Conservation (phyloP, 2,329 filamentous ascomycete species). For the Stagonosporopsis rhizophila region DNA sequence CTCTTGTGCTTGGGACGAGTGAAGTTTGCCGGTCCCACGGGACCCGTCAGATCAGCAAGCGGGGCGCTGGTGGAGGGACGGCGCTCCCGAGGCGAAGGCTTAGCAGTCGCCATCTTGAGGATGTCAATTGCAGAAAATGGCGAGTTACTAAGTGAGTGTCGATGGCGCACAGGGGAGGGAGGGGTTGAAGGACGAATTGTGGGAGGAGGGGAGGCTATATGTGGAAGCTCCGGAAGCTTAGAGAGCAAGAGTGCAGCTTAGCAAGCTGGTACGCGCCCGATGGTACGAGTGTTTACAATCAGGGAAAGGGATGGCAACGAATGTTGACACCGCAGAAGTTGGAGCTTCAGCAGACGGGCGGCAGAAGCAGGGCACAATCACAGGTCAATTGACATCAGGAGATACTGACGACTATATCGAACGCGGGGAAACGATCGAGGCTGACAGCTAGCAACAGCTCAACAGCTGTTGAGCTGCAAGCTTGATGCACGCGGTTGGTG, state of each 20-base stretch:
- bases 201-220: slow-evolving; percentile 12
- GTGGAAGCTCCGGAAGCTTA: slow-evolving; percentile 13
- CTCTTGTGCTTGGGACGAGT: slow-evolving; percentile 95
- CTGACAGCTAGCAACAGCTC: slow-evolving; percentile 23
- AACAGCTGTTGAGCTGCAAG: slow-evolving; percentile 36
- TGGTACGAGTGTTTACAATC: slow-evolving; percentile 15
- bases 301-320: slow-evolving; percentile 14
- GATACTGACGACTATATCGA: slow-evolving; percentile 15
- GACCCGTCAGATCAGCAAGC: slow-evolving; percentile 84
- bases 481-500: slow-evolving; percentile 28
- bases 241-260: slow-evolving; percentile 8
- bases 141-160: slow-evolving; percentile 34
- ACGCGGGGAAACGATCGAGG: slow-evolving; percentile 22
- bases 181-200: slow-evolving; percentile 35
- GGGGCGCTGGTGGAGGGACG: slow-evolving; percentile 82
- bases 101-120: slow-evolving; percentile 40
- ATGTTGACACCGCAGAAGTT: slow-evolving; percentile 10
- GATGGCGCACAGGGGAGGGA: slow-evolving; percentile 34
- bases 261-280: slow-evolving; percentile 6
- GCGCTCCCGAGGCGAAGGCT: slow-evolving; percentile 69
- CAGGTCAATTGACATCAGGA: slow-evolving; percentile 16
- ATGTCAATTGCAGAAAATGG: slow-evolving; percentile 39
- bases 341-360: slow-evolving; percentile 9
- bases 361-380: slow-evolving; percentile 12
- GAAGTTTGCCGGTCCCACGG: slow-evolving; percentile 79